Base-by-base conservation (phyloP, 192 early-diverging fungal genomes). In the Dissophora globulifera region DNA sequence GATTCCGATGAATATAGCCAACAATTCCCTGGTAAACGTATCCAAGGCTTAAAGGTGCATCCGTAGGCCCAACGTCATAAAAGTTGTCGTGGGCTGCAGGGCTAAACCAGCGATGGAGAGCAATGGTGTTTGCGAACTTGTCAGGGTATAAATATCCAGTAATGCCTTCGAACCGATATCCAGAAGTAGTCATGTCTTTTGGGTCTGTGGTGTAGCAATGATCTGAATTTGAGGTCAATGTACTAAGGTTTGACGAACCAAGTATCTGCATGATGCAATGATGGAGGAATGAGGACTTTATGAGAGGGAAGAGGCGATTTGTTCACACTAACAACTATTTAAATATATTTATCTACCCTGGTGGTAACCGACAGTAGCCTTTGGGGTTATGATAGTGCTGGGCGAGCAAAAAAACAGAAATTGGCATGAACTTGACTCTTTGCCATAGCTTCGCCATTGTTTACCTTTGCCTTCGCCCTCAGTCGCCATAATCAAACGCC, bases 101-200 rank as follows among this genome's bases (percentile, higher is more conserved):
- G 45, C 35, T 49, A 20, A 20, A 54, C 62, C 50, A 64, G 26
- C 49, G 63, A 27, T 56, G 51, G 4, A 66, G 31, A 19, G 63
- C 17, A 33, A 56, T 20, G 16, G 63, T 66, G 20, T 41, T 29
- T 9, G 41, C 53, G 27, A 49, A 35, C 20, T 54, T 55, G 3
- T 30, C 33, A 12, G 43, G 31, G 50, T 55, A 66, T 22, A 66
- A 40, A n/a, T 66, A 66, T 55, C 63, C 63, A 16, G 43, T 35
- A 22, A 66, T 66, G 23, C 45, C 53, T 20, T 66, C 53, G 45
- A 56, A 49, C 13, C 16, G 5, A 26, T 56, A 66, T 49, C 45
- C 63, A 4, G 42, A 32, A 19, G 5, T 22, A 1, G 29, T n/a
- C 22, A 38, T 11, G 31, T 41, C 45, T 20, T 38, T 56, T 25